phyloP scores from a whole-genome alignment of 345 rosid species.

The Erysimum cheiranthoides region DNA sequence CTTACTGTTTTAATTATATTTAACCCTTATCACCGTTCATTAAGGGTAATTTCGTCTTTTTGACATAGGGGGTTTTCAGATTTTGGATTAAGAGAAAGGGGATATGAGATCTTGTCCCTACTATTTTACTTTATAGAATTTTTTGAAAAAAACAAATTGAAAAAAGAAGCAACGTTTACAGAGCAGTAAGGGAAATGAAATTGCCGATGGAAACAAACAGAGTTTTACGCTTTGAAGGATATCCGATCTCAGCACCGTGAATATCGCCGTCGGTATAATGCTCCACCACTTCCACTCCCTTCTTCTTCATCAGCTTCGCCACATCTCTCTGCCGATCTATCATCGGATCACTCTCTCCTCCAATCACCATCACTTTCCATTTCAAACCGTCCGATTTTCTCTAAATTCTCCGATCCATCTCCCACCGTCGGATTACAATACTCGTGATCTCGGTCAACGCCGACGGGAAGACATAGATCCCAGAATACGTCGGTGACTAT shows the following conservation, averaged over 20 bases:
- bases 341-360: slow-evolving; percentile 57
- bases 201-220: slow-evolving; percentile 29
- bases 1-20: too few relatives aligned
- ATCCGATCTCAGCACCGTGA: slow-evolving; percentile 47
- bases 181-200: slow-evolving; percentile 36
- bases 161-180: neutral
- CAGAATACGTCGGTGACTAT: slow-evolving; percentile 53
- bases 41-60: too few relatives aligned
- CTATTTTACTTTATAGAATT: too few relatives aligned
- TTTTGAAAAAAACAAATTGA: too few relatives aligned
- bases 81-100: too few relatives aligned
- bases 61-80: too few relatives aligned
- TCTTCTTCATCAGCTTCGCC: slow-evolving; percentile 49
- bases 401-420: slow-evolving; percentile 41
- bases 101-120: too few relatives aligned
- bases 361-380: slow-evolving; percentile 55
- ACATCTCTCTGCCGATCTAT: slow-evolving; percentile 57
- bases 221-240: slow-evolving; percentile 37
- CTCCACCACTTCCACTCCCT: slow-evolving; percentile 48
- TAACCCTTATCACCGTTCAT: too few relatives aligned
- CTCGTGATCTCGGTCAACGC: slow-evolving; percentile 63
- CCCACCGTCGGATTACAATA: slow-evolving; percentile 57
- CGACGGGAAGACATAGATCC: slow-evolving; percentile 61
- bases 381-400: slow-evolving; percentile 37
- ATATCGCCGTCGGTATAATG: slow-evolving; percentile 46